These are phyloP conservation scores for Lizonia empirigonia DNA, from an alignment of 2,329 filamentous ascomycete genomes.

Conservation along the genomic window DNA sequence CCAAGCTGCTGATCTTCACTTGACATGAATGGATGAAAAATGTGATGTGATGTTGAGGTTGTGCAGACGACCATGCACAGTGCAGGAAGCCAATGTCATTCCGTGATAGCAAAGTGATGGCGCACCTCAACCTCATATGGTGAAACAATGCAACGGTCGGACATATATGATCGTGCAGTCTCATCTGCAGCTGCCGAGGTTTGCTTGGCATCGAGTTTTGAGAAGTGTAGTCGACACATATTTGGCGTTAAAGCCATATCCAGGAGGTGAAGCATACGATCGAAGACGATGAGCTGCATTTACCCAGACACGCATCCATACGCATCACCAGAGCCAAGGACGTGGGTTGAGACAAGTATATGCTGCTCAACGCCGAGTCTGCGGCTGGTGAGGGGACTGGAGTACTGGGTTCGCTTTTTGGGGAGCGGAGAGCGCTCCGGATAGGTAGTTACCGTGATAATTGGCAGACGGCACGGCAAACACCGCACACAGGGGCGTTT, in stretches of 20 bases:
- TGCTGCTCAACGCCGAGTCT: neutral
- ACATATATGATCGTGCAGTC: constrained; percentile 6
- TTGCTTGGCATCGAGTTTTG: neutral
- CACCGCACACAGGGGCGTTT: neutral
- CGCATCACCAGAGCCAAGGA: neutral
- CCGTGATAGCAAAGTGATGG: too few relatives aligned
- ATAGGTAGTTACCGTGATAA: neutral
- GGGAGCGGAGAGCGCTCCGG: constrained; percentile 1
- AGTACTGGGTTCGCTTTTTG: neutral
- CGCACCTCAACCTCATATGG: too few relatives aligned
- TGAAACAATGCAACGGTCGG: constrained; percentile 7
- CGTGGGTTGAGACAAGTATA: neutral
- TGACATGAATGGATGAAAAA: too few relatives aligned
- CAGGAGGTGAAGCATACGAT: neutral
- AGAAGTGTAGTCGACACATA: neutral
- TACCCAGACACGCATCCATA: neutral
- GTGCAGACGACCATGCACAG: too few relatives aligned
- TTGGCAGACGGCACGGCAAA: neutral
- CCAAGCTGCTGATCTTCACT: too few relatives aligned
- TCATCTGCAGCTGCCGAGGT: neutral
- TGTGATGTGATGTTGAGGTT: too few relatives aligned
- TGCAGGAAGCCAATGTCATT: too few relatives aligned
- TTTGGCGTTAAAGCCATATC: neutral
- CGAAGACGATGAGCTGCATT: neutral
- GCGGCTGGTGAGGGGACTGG: neutral